Evolutionary conservation across 768 basidiomycete genomes (phyloP).

Genomic region (Hysterangium stoloniferum): DNA sequence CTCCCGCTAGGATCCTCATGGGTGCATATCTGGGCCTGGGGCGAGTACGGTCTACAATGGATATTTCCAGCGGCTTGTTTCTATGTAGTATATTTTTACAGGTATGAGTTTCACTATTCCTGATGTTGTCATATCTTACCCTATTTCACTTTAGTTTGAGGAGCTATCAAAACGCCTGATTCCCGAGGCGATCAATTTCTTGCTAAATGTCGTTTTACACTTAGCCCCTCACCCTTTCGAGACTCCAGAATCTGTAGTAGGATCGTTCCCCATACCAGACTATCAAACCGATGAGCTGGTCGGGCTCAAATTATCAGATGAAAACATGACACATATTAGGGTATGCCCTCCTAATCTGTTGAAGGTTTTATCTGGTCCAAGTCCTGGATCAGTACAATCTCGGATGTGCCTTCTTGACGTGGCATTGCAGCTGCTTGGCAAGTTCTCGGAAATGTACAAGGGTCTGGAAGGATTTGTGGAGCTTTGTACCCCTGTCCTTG

Average conservation of each 20-base stretch:
- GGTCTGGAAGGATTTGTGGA: constrained; percentile 79
- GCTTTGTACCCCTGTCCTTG: constrained; percentile 60
- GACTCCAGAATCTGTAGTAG: constrained; percentile 45
- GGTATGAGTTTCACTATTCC: constrained; percentile 20
- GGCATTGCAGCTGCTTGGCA: constrained; percentile 53
- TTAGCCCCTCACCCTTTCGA: constrained; percentile 59
- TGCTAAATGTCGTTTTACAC: constrained; percentile 60
- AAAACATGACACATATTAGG: constrained; percentile 33
- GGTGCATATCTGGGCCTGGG: constrained; percentile 85
- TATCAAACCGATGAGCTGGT: constrained; percentile 43
- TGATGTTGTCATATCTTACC: background rate
- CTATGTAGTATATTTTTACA: constrained; percentile 66
- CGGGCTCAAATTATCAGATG: constrained; percentile 32
- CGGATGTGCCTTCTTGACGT: constrained; percentile 68
- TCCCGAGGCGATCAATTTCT: constrained; percentile 85
- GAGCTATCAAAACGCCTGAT: constrained; percentile 74
- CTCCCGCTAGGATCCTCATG: constrained; percentile 81
- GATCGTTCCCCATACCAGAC: constrained; percentile 65
- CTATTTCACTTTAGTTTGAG: constrained; percentile 61
- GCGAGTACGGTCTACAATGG: constrained; percentile 64
- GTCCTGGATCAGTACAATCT: constrained; percentile 41
- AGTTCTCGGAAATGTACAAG: constrained; percentile 71
- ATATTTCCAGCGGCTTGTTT: constrained; percentile 83
- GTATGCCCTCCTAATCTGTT: constrained; percentile 40
- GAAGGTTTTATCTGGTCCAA: constrained; percentile 28